These are phyloP conservation scores for Grifola frondosa DNA, from an alignment of 1,284 basidiomycete genomes.

Conservation along the genomic window DNA sequence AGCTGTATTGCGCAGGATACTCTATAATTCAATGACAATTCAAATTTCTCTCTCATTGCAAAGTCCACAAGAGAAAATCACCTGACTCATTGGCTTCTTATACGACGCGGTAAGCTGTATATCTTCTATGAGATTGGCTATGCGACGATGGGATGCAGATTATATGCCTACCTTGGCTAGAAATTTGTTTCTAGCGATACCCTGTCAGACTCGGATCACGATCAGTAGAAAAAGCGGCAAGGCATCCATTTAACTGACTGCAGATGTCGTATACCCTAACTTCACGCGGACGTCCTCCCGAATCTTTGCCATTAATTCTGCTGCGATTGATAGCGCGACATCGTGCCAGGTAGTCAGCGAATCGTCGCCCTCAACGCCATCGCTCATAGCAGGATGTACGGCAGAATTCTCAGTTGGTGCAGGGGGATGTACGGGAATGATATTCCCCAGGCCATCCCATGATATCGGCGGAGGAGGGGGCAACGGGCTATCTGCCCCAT, in stretches of 20 bases:
- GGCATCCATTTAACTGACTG: slow-evolving; percentile 49
- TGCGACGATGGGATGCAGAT: background rate
- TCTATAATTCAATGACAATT: slow-evolving; percentile 44
- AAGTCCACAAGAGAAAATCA: slow-evolving; percentile 27
- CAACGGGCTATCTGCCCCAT: slow-evolving; percentile 78
- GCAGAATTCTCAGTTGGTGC: slow-evolving; percentile 8
- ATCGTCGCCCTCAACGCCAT: slow-evolving; percentile 34
- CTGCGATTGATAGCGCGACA: slow-evolving; percentile 86
- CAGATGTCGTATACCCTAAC: slow-evolving; percentile 93
- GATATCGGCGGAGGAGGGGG: slow-evolving; percentile 71
- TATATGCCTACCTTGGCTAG: slow-evolving; percentile 74
- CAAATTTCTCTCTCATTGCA: no score
- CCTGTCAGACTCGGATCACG: slow-evolving; percentile 42
- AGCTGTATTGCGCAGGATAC: slow-evolving; percentile 78
- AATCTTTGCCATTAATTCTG: slow-evolving; percentile 83
- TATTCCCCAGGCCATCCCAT: slow-evolving; percentile 69
- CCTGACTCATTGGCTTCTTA: slow-evolving; percentile 86
- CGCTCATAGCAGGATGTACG: background rate
- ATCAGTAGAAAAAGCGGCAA: background rate
- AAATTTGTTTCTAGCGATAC: slow-evolving; percentile 92
- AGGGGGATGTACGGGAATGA: slow-evolving; percentile 61
- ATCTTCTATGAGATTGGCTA: background rate
- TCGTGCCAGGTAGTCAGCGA: slow-evolving; percentile 80
- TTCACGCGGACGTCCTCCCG: slow-evolving; percentile 67
- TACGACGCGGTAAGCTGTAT: slow-evolving; percentile 81